Evolutionary conservation across 225 moss, liverwort and hornwort species (phyloP).

Genomic region (Straminergon stramineum): DNA sequence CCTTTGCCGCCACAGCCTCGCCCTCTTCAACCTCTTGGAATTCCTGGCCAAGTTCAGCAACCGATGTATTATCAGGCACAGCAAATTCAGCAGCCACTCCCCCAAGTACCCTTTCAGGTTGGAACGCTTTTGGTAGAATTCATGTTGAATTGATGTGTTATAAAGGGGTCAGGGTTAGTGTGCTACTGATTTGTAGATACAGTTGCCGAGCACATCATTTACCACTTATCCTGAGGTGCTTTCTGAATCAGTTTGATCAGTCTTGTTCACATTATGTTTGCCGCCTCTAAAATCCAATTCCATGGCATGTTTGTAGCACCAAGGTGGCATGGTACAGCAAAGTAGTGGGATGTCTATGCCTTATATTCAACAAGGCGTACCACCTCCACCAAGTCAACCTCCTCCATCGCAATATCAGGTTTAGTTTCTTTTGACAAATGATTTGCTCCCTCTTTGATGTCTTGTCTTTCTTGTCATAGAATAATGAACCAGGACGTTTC

Average conservation of each 20-base stretch:
- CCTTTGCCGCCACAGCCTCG: constrained; percentile 52
- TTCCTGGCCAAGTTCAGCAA: constrained; percentile 47
- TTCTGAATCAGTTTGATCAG: constrained; percentile 1
- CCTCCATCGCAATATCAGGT: constrained; percentile 74
- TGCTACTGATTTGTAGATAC: neutral
- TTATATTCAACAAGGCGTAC: constrained; percentile 73
- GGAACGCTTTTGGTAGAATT: neutral
- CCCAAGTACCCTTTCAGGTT: constrained; percentile 84
- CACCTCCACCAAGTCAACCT: constrained; percentile 77
- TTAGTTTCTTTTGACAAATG: neutral
- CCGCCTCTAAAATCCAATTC: neutral
- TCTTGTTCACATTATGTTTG: neutral
- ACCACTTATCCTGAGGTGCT: neutral
- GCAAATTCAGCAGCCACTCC: constrained; percentile 52
- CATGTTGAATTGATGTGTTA: neutral
- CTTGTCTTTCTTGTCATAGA: neutral
- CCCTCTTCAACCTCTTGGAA: constrained; percentile 37
- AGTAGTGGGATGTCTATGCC: constrained; percentile 71
- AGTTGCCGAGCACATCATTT: neutral
- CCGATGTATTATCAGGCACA: constrained; percentile 46
- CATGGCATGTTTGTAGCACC: constrained; percentile 21
- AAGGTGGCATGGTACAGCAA: constrained; percentile 70
- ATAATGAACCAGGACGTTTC: neutral
- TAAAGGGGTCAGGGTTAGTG: neutral
- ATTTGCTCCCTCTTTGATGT: neutral